Percentiles rank a stretch among this genome's conserved stretches.
phyloP scores from a whole-genome alignment of 2,329 filamentous ascomycete species.

The Graphilbum ipis-grandicollis region DNA sequence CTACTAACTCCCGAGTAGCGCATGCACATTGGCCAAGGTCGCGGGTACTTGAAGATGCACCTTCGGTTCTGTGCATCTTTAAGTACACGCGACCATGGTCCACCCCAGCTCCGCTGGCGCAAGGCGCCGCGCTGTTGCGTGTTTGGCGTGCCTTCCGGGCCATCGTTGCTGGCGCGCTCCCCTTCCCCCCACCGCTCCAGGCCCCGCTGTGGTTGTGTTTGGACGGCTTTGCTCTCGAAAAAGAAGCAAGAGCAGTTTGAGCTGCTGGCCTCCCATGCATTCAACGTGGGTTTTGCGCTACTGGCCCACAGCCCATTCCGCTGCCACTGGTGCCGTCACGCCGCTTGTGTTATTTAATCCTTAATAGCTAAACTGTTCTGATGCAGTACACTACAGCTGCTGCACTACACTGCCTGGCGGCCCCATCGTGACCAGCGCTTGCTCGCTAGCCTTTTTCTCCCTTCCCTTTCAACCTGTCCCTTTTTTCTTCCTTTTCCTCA shows the following conservation, averaged over 20 bases:
- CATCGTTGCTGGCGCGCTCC: no score
- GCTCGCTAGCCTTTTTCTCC: constrained; percentile 6
- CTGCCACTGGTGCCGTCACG: no score
- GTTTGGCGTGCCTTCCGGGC: constrained; percentile 1
- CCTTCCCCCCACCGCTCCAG: background rate
- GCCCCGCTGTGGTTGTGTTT: background rate
- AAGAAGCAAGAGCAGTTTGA: no score
- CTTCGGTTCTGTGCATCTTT: background rate
- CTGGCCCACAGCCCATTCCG: background rate
- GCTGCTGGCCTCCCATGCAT: constrained; percentile 1
- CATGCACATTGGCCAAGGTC: background rate
- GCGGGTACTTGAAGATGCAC: background rate
- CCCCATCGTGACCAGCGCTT: constrained; percentile 4
- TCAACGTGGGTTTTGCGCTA: constrained; percentile 7
- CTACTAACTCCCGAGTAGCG: no score
- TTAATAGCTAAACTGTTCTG: no score
- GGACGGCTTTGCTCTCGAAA: no score
- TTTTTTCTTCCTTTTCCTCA: background rate
- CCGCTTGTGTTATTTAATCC: no score
- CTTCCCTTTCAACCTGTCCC: constrained; percentile 1
- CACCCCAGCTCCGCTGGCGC: constrained; percentile 1
- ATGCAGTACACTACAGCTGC: constrained; percentile 2
- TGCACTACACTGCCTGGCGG: background rate
- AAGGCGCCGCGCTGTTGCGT: constrained; percentile 1
- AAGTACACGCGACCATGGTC: background rate